Evolutionary conservation across 129 eudicot species (phyloP).

Genomic region (Sambucus nigra): DNA sequence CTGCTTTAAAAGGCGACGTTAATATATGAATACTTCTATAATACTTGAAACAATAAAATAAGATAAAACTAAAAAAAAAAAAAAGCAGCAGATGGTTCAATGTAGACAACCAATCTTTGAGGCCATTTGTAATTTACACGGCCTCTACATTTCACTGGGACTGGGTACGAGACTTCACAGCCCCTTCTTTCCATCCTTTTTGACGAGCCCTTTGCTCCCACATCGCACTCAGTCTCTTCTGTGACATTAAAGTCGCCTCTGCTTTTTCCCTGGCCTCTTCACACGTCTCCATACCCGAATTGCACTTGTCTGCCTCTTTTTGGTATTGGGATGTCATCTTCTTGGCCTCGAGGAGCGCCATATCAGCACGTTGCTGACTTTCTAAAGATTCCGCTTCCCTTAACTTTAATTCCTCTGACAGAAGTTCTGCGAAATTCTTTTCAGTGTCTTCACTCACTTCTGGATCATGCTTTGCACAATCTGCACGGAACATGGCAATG

Average conservation of each 20-base stretch:
- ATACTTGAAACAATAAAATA: no score
- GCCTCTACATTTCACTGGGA: slow-evolving; percentile 26
- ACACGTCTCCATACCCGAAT: slow-evolving; percentile 94
- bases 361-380: slow-evolving; percentile 73
- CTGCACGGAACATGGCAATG: slow-evolving; percentile 24
- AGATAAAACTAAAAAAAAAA: no score
- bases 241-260: slow-evolving; percentile 54
- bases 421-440: slow-evolving; percentile 65
- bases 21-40: not conserved
- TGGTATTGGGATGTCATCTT: slow-evolving; percentile 87
- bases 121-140: not conserved
- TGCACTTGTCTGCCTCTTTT: slow-evolving; percentile 96
- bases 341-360: slow-evolving; percentile 83
- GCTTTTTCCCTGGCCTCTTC: slow-evolving; percentile 95
- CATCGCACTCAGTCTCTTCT: slow-evolving; percentile 52
- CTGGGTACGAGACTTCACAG: slow-evolving; percentile 26
- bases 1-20: not conserved
- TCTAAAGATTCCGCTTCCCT: slow-evolving; percentile 71
- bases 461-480: slow-evolving; percentile 80
- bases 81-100: slow-evolving; percentile 5
- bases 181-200: slow-evolving; percentile 79
- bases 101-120: slow-evolving; percentile 5
- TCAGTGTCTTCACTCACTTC: slow-evolving; percentile 83
- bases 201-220: slow-evolving; percentile 90
- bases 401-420: slow-evolving; percentile 68